phyloP scores from a whole-genome alignment of 306 rosid species.

The Prunus fruticosa region DNA sequence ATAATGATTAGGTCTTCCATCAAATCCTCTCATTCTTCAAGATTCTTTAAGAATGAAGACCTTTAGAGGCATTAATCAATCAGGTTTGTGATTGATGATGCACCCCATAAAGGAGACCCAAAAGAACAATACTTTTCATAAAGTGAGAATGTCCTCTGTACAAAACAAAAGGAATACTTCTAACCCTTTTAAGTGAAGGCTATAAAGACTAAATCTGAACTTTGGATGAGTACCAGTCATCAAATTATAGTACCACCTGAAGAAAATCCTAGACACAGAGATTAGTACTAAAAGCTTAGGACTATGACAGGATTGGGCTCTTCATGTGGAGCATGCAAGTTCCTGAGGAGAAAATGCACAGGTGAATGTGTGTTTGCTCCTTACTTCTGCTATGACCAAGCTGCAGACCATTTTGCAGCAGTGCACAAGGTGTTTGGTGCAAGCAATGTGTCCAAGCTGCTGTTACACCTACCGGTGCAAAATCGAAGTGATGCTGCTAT shows the following conservation, averaged over 20 bases:
- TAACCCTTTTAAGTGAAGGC: conserved; percentile 34
- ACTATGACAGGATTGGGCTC: conserved; percentile 67
- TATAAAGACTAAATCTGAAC: conserved; percentile 60
- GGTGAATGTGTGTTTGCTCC: conserved; percentile 76
- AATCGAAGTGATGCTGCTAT: conserved; percentile 68
- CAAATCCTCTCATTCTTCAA: conserved; percentile 30
- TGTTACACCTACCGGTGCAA: conserved; percentile 63
- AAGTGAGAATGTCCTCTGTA: conserved; percentile 44
- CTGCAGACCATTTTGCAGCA: conserved; percentile 72
- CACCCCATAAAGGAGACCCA: conserved; percentile 76
- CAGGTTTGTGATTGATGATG: conserved; percentile 53
- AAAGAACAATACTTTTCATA: conserved; percentile 37
- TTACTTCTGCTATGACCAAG: conserved; percentile 72
- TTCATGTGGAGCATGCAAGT: conserved; percentile 94
- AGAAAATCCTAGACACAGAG: conserved; percentile 26
- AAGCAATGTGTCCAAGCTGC: conserved; percentile 71
- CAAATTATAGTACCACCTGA: conserved; percentile 14
- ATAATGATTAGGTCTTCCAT: conserved; percentile 57
- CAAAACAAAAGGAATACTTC: conserved; percentile 30
- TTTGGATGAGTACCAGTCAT: conserved; percentile 22
- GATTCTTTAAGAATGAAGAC: conserved; percentile 31
- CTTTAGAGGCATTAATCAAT: conserved; percentile 41
- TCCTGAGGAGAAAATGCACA: conserved; percentile 75
- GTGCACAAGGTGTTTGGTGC: conserved; percentile 89
- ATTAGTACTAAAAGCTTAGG: conserved; percentile 17